Conservation (phyloP, 805 yeast genomes). For the Lipomyces spencermartinsiae region DNA sequence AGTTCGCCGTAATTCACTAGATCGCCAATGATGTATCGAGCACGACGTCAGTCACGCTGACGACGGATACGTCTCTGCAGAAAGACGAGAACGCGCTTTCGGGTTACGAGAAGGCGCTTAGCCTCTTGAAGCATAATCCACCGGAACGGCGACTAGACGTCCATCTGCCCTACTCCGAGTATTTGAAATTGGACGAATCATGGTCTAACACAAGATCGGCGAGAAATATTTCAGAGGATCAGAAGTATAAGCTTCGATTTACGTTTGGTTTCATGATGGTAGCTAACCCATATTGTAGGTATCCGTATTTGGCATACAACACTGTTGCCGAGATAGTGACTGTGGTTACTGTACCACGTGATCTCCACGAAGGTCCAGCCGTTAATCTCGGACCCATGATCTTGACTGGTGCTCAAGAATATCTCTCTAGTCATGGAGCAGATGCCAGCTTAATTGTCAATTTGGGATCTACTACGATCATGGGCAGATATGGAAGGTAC, state of each 20-base stretch:
- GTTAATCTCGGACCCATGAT: background rate
- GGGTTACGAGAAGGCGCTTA: background rate
- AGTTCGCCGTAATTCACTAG: background rate
- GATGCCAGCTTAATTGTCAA: background rate
- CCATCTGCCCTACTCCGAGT: background rate
- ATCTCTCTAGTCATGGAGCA: background rate
- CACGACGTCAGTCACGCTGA: background rate
- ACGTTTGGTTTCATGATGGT: too few relatives aligned
- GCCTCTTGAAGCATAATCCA: background rate
- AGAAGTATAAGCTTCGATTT: too few relatives aligned
- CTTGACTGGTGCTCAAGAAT: background rate
- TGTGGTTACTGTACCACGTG: background rate
- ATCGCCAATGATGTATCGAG: background rate
- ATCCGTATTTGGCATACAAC: background rate
- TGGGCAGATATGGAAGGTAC: background rate
- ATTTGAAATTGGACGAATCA: background rate
- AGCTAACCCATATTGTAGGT: too few relatives aligned
- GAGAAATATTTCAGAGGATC: slow-evolving; percentile 5
- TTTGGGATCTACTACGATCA: background rate
- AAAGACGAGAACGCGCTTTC: background rate
- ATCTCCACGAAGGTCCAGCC: background rate
- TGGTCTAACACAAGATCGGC: background rate
- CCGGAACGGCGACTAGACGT: background rate
- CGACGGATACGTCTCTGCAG: background rate
- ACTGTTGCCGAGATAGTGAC: background rate